phyloP scores from a whole-genome alignment of 768 basidiomycete genomes.

The Pleurotus sapidus region DNA sequence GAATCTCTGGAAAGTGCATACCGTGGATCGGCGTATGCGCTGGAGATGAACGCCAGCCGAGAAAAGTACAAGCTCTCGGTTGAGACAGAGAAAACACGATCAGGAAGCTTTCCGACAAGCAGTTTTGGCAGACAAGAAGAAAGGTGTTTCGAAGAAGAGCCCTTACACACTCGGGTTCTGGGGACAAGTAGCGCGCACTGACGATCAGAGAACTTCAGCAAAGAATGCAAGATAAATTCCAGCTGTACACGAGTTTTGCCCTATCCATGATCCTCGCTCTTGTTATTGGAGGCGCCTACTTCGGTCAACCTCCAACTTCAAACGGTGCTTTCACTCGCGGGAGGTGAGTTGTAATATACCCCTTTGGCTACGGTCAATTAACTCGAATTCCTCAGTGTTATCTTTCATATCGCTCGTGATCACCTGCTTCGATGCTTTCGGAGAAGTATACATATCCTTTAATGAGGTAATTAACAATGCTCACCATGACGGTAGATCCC shows the following conservation, averaged over 20 bases:
- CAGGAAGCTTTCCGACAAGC: slow-evolving; percentile 77
- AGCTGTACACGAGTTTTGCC: slow-evolving; percentile 67
- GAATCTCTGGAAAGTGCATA: slow-evolving; percentile 66
- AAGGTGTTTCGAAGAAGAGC: slow-evolving; percentile 71
- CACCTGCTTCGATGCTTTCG: slow-evolving; percentile 69
- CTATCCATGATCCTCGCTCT: slow-evolving; percentile 59
- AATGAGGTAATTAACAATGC: slow-evolving; percentile 18
- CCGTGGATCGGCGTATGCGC: slow-evolving; percentile 41
- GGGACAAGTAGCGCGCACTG: slow-evolving; percentile 70
- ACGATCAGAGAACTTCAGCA: slow-evolving; percentile 72
- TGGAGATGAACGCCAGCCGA: slow-evolving; percentile 42
- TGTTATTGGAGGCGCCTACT: slow-evolving; percentile 72
- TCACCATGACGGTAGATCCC: slow-evolving; percentile 59
- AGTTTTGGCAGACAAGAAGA: slow-evolving; percentile 74
- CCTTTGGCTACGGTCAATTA: background rate
- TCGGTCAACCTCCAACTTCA: slow-evolving; percentile 68
- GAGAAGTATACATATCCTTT: slow-evolving; percentile 44
- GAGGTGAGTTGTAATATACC: slow-evolving; percentile 29
- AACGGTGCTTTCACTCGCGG: slow-evolving; percentile 87
- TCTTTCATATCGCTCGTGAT: slow-evolving; percentile 71
- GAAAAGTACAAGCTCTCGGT: slow-evolving; percentile 52
- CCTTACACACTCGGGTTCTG: slow-evolving; percentile 81
- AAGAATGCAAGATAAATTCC: slow-evolving; percentile 74
- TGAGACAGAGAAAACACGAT: slow-evolving; percentile 61
- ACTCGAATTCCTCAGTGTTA: slow-evolving; percentile 38